Evolutionary conservation across 495 filamentous ascomycete genomes (phyloP), one percentile per base, ranked within the genome.

Genomic region (Neurospora sp.): DNA sequence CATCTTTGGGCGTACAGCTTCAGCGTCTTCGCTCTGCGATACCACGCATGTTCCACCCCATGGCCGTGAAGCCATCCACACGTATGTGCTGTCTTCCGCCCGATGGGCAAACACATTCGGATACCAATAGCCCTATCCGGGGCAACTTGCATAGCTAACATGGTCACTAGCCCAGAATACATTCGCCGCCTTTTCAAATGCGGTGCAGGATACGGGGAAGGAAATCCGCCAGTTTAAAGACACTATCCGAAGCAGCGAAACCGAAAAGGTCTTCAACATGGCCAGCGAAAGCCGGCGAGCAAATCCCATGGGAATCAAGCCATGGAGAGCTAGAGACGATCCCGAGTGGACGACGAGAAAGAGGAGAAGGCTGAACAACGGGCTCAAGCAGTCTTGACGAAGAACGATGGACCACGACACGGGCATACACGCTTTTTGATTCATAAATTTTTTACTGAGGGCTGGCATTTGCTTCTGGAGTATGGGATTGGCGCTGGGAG

Each of bases 261-360:
- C 78, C 72, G 81, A 79, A 59, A 83, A 78, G 69, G 78, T 83
- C 39, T 75, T 88, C 12, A 74, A 81, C 2, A 78, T 81, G 20
- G 84, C 82, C 2, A 79, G 73, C 37, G 80, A 83, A 71, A 87
- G 86, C 73, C 81, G 81, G 38, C 79, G 79, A 69, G 78, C 81
- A 35, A 84, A 85, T 65, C 82, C 84, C 0, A 80, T 80, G 61
- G 85, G 83, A 16, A 85, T 88, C 70, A 85, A 81, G 74, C 81
- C 82, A 39, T 89, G 87, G 86, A 78, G 77, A 27, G 79, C 83
- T 4, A 80, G 76, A 27, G 84, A 88, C 9, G 80, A 88, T 72
- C 85, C 86, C 0, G 81, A 85, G 44, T 87, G 86, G 86, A 76
- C 82, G 35, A 18, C 44, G 27, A 73, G 69, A 37, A 73, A 68